Evolutionary conservation across 257 asterid genomes (phyloP).

Genomic region (Salvia splendens): DNA sequence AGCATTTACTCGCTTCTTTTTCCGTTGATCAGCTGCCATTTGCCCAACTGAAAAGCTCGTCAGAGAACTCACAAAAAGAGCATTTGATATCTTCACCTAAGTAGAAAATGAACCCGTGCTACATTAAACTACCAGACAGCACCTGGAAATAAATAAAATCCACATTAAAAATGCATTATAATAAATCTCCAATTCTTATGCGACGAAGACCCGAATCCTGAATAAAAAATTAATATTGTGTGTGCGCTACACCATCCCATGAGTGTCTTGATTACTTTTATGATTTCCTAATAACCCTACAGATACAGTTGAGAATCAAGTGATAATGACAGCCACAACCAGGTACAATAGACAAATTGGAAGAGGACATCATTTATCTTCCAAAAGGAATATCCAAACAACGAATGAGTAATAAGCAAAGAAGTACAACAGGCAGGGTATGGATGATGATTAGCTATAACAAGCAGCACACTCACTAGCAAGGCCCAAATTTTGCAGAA

Average conservation of each 20-base stretch:
- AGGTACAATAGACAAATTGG: slow-evolving; percentile 7
- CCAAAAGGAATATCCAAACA: slow-evolving; percentile 10
- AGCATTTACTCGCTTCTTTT: slow-evolving; percentile 64
- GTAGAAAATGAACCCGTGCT: slow-evolving; percentile 24
- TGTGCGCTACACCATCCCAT: slow-evolving; percentile 18
- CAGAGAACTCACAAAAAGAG: slow-evolving; percentile 30
- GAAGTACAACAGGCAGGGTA: neutral
- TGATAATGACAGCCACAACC: slow-evolving; percentile 11
- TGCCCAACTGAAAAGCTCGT: slow-evolving; percentile 34
- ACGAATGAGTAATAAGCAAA: neutral
- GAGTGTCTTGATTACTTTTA: neutral
- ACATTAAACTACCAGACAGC: slow-evolving; percentile 19
- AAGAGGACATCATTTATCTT: slow-evolving; percentile 24
- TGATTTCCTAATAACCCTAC: slow-evolving; percentile 13
- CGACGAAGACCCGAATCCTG: slow-evolving; percentile 21
- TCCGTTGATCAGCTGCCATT: slow-evolving; percentile 82
- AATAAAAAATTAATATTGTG: neutral
- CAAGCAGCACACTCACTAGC: neutral
- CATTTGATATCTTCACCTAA: slow-evolving; percentile 35
- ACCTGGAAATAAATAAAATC: slow-evolving; percentile 24
- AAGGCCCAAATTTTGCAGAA: slow-evolving; percentile 9
- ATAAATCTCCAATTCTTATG: neutral
- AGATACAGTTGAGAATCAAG: slow-evolving; percentile 16
- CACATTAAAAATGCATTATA: slow-evolving; percentile 1
- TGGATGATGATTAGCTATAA: neutral